phyloP scores from a whole-genome alignment of 805 yeast species.

The Hanseniaspora guilliermondii region DNA sequence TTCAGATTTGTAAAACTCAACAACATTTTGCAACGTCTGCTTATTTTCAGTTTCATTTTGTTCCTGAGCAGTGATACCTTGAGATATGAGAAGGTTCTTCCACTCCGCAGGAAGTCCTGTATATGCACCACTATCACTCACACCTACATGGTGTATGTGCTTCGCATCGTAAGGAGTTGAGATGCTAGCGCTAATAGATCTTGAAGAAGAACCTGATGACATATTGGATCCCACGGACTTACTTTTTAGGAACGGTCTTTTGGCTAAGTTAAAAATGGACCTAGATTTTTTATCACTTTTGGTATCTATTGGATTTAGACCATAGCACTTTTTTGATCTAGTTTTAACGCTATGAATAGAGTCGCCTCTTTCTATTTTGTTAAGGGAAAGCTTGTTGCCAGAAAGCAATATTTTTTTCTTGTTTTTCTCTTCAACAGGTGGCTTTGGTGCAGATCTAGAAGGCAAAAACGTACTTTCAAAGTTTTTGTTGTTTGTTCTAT shows the following conservation, averaged over 20 bases:
- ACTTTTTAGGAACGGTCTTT: constrained; percentile 19
- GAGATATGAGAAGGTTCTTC: constrained; percentile 69
- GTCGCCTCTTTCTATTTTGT: background rate
- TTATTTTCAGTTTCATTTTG: constrained; percentile 66
- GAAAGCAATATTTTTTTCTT: background rate
- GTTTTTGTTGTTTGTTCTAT: background rate
- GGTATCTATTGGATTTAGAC: background rate
- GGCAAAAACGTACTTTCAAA: background rate
- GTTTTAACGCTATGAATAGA: constrained; percentile 13
- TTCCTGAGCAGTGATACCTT: constrained; percentile 79
- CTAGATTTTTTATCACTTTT: constrained; percentile 42
- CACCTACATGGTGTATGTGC: constrained; percentile 88
- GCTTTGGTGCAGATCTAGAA: background rate
- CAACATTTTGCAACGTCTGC: constrained; percentile 84
- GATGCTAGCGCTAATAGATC: constrained; percentile 36
- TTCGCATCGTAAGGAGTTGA: constrained; percentile 87
- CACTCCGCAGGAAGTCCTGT: constrained; percentile 90
- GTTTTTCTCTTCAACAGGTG: background rate
- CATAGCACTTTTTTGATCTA: constrained; percentile 7
- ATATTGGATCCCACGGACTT: constrained; percentile 28
- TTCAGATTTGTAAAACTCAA: constrained; percentile 66
- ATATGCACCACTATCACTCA: constrained; percentile 75
- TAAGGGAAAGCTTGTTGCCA: background rate
- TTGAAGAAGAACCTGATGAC: constrained; percentile 26
- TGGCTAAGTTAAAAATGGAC: constrained; percentile 36